Conservation (phyloP, 768 basidiomycete genomes). For the Imleria badia region DNA sequence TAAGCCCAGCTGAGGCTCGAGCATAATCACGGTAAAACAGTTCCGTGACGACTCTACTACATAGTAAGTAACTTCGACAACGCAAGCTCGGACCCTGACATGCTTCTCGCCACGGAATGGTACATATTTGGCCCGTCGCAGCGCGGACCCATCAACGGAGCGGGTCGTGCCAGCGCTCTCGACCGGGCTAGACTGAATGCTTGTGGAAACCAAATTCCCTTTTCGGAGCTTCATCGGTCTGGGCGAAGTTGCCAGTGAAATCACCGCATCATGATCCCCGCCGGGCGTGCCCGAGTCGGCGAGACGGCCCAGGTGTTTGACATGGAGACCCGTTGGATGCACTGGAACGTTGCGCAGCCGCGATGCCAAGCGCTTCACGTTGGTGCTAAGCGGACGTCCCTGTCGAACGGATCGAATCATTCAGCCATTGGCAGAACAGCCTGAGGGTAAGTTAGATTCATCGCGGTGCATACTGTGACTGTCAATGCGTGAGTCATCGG, state of each 20-base stretch:
- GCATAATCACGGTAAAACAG: not conserved
- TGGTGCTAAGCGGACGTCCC: not conserved
- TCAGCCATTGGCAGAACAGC: too few relatives aligned
- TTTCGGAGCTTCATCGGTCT: not conserved
- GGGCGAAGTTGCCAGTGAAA: not conserved
- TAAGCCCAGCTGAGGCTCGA: not conserved
- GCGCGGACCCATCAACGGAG: not conserved
- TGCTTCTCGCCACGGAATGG: not conserved
- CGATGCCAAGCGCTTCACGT: not conserved
- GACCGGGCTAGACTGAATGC: not conserved
- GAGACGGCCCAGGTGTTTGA: not conserved
- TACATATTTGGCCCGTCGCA: not conserved
- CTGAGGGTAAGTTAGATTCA: too few relatives aligned
- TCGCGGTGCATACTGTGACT: too few relatives aligned
- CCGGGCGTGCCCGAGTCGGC: too few relatives aligned
- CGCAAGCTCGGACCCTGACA: not conserved
- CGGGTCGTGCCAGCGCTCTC: conserved; percentile 1
- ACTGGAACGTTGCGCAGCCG: not conserved
- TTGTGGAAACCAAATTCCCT: not conserved
- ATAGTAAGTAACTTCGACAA: not conserved
- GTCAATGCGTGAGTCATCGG: too few relatives aligned
- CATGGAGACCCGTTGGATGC: not conserved
- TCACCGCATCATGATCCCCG: too few relatives aligned
- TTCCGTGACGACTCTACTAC: not conserved
- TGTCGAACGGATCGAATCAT: too few relatives aligned